Evolutionary conservation across 2,329 filamentous ascomycete species (phyloP).

Genomic region (Penicillium sp.): DNA sequence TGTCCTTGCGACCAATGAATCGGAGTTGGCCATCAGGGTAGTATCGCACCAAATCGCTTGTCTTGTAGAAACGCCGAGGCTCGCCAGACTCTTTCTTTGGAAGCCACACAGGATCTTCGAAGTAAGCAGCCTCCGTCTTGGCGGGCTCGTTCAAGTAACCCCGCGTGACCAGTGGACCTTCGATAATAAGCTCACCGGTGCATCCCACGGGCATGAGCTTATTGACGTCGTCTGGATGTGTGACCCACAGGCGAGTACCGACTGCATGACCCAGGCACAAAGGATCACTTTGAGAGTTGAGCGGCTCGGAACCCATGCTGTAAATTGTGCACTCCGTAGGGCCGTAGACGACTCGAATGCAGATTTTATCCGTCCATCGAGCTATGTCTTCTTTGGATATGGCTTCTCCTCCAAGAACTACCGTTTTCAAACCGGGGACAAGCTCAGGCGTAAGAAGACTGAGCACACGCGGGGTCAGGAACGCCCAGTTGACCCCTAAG

Average conservation of each 20-base stretch:
- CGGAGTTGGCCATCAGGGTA: neutral
- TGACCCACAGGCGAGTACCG: neutral
- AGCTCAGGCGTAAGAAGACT: neutral
- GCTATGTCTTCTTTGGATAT: neutral
- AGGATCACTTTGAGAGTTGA: neutral
- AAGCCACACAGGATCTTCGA: neutral
- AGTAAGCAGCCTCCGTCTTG: neutral
- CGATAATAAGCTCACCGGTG: neutral
- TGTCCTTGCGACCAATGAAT: neutral
- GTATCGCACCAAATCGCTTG: conserved; percentile 1
- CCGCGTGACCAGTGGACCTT: neutral
- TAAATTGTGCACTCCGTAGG: neutral
- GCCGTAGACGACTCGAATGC: neutral
- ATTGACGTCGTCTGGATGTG: neutral
- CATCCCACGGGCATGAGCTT: neutral
- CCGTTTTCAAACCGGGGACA: neutral
- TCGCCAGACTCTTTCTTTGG: neutral
- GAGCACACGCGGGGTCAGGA: conserved; percentile 50
- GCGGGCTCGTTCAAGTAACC: neutral
- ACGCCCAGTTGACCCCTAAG: conserved; percentile 46
- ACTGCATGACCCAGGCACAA: neutral
- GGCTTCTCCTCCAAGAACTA: neutral
- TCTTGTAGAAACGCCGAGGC: conserved; percentile 28
- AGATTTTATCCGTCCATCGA: neutral
- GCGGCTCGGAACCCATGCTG: neutral